These are phyloP conservation scores for Fremontodendron californicum DNA, from an alignment of 345 rosid genomes.

Conservation along the genomic window DNA sequence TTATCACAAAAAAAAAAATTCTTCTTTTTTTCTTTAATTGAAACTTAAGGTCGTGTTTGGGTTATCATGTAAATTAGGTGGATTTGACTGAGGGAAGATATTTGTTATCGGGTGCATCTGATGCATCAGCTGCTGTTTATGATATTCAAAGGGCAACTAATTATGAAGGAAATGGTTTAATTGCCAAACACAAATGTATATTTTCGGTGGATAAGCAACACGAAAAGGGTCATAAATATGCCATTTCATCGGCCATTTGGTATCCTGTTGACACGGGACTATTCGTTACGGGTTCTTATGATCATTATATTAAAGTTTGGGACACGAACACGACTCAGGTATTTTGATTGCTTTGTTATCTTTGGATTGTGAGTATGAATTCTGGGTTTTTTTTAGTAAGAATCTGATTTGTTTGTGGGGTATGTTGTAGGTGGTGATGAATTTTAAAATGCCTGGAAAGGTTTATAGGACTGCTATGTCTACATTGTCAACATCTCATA, in stretches of 20 bases:
- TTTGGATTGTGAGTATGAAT: neutral
- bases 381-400: neutral
- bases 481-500: conserved; percentile 74
- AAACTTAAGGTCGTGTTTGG: conserved; percentile 10
- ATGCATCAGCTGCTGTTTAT: conserved; percentile 78
- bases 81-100: conserved; percentile 90
- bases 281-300: conserved; percentile 78
- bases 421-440: conserved; percentile 59
- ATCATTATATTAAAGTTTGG: conserved; percentile 82
- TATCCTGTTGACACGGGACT: conserved; percentile 91
- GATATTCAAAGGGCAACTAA: conserved; percentile 65
- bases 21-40: neutral
- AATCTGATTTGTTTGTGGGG: conserved; percentile 9
- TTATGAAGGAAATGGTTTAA: conserved; percentile 59
- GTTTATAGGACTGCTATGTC: conserved; percentile 94
- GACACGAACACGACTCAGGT: conserved; percentile 89
- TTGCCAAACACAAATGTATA: conserved; percentile 70
- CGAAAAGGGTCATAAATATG: conserved; percentile 54
- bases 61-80: conserved; percentile 55
- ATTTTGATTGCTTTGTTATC: conserved; percentile 6
- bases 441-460: conserved; percentile 94
- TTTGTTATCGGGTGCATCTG: conserved; percentile 77
- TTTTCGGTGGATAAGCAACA: conserved; percentile 74
- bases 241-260: conserved; percentile 80
- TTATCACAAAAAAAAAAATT: conserved; percentile 17